Evolutionary conservation across 1,284 basidiomycete genomes (phyloP).

Genomic region (Amylostereum areolatum): DNA sequence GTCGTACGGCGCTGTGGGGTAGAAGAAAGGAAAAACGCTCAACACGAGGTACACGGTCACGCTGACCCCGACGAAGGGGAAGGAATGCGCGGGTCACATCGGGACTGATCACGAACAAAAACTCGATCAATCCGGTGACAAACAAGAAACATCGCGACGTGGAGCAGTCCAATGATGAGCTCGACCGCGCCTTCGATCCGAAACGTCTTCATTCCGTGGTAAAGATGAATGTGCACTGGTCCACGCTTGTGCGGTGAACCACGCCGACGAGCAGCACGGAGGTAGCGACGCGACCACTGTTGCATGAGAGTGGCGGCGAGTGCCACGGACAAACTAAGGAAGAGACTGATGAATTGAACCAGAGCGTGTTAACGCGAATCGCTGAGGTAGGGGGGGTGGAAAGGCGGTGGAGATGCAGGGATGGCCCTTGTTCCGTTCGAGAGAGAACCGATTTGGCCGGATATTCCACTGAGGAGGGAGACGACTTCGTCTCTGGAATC

Average conservation of each 20-base stretch:
- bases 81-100: neutral
- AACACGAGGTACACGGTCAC: neutral
- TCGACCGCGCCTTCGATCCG: neutral
- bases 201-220: neutral
- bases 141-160: neutral
- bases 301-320: conserved; percentile 4
- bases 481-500: too few species aligned
- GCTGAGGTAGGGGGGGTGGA: neutral
- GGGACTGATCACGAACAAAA: neutral
- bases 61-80: neutral
- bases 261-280: neutral
- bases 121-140: conserved; percentile 2
- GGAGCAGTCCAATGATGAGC: neutral
- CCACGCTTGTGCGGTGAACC: neutral
- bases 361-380: conserved; percentile 7
- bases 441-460: too few species aligned
- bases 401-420: neutral
- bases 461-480: too few species aligned
- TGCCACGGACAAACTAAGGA: conserved; percentile 5
- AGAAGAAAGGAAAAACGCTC: neutral
- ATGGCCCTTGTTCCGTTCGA: too few species aligned
- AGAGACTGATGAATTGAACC: conserved; percentile 9
- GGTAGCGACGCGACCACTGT: conserved; percentile 1
- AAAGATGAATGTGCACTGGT: neutral
- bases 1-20: conserved; percentile 2